Percentiles rank a stretch among this genome's conserved stretches.
These are phyloP conservation scores for Fusarium tjaetaba DNA, from an alignment of 2,329 filamentous ascomycete species.

Conservation along the genomic window DNA sequence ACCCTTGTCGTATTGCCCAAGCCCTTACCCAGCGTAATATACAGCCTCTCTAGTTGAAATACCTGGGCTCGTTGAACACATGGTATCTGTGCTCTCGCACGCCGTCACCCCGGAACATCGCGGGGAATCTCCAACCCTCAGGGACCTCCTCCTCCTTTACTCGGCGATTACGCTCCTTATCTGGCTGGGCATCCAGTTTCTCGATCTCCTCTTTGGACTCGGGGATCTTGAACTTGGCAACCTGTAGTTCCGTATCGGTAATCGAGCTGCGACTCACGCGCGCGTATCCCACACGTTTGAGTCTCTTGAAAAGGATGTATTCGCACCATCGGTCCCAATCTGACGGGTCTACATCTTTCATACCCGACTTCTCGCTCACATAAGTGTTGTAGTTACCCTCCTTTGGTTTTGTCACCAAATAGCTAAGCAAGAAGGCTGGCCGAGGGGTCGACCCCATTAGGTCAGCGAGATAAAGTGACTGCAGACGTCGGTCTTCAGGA, in stretches of 20 bases:
- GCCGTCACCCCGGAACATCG: conserved; percentile 83
- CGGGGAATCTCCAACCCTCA: conserved; percentile 82
- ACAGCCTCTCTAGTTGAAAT: conserved; percentile 56
- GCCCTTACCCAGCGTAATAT: background rate
- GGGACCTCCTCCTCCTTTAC: conserved; percentile 79
- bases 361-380: conserved; percentile 84
- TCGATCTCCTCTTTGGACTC: conserved; percentile 65
- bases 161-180: conserved; percentile 65
- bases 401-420: conserved; percentile 89
- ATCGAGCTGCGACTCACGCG: conserved; percentile 89
- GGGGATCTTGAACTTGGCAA: conserved; percentile 92
- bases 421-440: conserved; percentile 86
- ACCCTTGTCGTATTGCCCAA: conserved; percentile 10
- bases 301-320: conserved; percentile 94
- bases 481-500: conserved; percentile 86
- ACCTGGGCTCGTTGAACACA: conserved; percentile 92
- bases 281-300: conserved; percentile 89
- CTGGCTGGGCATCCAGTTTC: conserved; percentile 52
- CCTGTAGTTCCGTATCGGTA: conserved; percentile 96
- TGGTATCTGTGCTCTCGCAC: conserved; percentile 92
- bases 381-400: conserved; percentile 98
- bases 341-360: conserved; percentile 91
- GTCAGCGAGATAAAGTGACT: conserved; percentile 84
- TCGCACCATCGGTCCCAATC: conserved; percentile 99
- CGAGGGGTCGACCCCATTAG: conserved; percentile 86